Evolutionary conservation across 2,329 filamentous ascomycete genomes (phyloP).

Genomic region (Phyllosticta citribraziliensis): DNA sequence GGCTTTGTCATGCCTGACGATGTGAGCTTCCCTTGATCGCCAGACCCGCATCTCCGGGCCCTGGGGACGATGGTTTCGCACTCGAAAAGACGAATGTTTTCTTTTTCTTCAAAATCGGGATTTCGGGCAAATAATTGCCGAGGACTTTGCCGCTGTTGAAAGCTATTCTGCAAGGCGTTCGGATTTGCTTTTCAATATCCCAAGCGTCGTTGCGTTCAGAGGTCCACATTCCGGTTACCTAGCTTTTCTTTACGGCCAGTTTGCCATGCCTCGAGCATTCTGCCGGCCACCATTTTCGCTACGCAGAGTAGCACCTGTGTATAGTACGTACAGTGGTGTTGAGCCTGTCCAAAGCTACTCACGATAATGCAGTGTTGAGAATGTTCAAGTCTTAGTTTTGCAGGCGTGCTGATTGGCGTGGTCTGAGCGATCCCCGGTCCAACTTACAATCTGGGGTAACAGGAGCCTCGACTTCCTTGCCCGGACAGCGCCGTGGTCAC

Average conservation of each 20-base stretch:
- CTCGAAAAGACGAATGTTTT: neutral
- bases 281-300: neutral
- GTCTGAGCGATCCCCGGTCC: neutral
- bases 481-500: neutral
- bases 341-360: neutral
- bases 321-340: neutral
- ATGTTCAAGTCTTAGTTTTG: neutral
- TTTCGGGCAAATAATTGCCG: neutral
- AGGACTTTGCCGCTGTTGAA: neutral
- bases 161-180: conserved; percentile 3
- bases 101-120: neutral
- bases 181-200: conserved; percentile 10
- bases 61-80: neutral
- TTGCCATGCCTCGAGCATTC: neutral
- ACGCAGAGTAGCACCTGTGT: neutral
- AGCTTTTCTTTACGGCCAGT: neutral
- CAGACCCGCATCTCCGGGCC: neutral
- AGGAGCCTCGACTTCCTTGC: neutral
- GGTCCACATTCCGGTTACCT: neutral
- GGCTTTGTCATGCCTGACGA: conserved; percentile 40
- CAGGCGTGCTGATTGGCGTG: neutral
- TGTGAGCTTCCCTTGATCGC: conserved; percentile 3
- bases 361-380: neutral
- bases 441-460: neutral
- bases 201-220: neutral